phyloP scores from a whole-genome alignment of 2,329 filamentous ascomycete genomes.

The Fusarium multiceps region DNA sequence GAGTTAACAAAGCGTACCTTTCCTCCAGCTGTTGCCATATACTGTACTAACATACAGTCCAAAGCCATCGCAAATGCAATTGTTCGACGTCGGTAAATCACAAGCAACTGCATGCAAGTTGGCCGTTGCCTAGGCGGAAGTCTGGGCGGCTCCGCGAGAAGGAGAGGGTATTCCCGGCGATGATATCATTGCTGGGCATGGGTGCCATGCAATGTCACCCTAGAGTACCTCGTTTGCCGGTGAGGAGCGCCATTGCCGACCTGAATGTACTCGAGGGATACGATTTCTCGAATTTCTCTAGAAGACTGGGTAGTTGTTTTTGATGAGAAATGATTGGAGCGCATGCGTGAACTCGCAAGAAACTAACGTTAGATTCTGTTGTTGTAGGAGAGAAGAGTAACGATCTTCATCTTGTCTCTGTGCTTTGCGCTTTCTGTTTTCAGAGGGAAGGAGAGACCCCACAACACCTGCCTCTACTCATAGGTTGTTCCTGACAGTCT shows the following conservation, averaged over 20 bases:
- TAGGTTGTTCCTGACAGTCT: neutral
- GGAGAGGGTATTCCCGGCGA: constrained; percentile 18
- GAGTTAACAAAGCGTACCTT: neutral
- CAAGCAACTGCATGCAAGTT: neutral
- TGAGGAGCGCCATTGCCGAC: constrained; percentile 1
- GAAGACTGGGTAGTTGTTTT: neutral
- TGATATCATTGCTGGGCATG: constrained; percentile 33
- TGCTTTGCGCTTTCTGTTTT: neutral
- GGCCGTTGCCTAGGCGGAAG: neutral
- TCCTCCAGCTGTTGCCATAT: neutral
- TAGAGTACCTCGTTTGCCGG: constrained; percentile 12
- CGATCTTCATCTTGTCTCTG: constrained; percentile 20
- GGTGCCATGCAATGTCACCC: constrained; percentile 10
- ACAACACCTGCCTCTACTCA: neutral
- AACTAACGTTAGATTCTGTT: neutral
- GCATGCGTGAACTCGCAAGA: constrained; percentile 19
- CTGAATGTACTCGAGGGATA: constrained; percentile 5
- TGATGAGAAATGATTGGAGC: constrained; percentile 37
- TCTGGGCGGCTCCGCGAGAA: constrained; percentile 16
- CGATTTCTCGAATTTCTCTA: constrained; percentile 19
- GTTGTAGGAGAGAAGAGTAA: constrained; percentile 5
- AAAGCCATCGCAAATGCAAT: neutral
- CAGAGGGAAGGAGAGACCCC: neutral
- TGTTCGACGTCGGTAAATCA: neutral
- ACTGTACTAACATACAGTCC: neutral